Percentiles rank a stretch among this genome's conserved stretches.
Conservation (phyloP, 176 grass and related monocot species). For the Poa annua region DNA sequence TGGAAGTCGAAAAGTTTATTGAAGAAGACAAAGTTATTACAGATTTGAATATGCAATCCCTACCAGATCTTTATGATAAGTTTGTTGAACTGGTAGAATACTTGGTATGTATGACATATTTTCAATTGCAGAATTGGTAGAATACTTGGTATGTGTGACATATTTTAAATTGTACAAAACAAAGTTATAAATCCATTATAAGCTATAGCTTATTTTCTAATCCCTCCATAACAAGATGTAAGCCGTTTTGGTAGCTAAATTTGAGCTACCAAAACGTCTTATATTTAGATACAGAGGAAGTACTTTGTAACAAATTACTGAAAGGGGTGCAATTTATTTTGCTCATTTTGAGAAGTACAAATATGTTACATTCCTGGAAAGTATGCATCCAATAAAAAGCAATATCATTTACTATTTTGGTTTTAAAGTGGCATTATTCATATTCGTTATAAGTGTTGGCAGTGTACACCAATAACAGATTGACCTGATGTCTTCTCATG, state of each 20-base stretch:
- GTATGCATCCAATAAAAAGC: not conserved
- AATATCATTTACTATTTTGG: not conserved
- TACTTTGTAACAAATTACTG: conserved; percentile 2
- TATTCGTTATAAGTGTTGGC: not conserved
- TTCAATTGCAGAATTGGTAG: conserved; percentile 49
- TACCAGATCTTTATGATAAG: conserved; percentile 74
- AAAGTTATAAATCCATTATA: not conserved
- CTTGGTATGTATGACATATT: conserved; percentile 66
- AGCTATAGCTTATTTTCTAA: conserved; percentile 14
- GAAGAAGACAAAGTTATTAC: conserved; percentile 53
- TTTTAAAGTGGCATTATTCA: not conserved
- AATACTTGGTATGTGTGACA: conserved; percentile 61
- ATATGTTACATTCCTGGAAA: conserved; percentile 20
- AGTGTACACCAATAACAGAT: not conserved
- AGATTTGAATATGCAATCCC: conserved; percentile 63
- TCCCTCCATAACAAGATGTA: too few relatives aligned
- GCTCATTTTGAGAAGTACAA: conserved; percentile 10
- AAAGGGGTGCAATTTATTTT: conserved; percentile 5
- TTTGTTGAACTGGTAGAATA: conserved; percentile 67
- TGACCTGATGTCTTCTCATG: conserved; percentile 19
- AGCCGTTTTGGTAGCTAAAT: too few relatives aligned
- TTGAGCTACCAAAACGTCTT: too few relatives aligned
- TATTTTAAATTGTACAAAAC: conserved; percentile 9
- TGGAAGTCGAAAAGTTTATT: conserved; percentile 64
- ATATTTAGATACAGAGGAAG: too few relatives aligned